These are phyloP conservation scores for Penicillium sp. DNA, from an alignment of 2,329 filamentous ascomycete genomes.

Conservation along the genomic window DNA sequence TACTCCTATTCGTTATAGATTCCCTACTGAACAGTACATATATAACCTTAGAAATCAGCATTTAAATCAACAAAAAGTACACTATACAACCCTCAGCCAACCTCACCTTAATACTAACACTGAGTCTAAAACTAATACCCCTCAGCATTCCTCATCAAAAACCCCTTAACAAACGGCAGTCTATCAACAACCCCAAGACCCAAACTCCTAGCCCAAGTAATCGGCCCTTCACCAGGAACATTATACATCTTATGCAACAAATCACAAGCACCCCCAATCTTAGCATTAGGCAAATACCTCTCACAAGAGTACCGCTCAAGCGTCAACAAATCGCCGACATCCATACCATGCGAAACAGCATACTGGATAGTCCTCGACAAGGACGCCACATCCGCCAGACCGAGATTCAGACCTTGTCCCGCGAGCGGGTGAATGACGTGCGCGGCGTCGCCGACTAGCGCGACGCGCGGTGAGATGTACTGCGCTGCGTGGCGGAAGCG, in stretches of 20 bases:
- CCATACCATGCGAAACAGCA: constrained; percentile 77
- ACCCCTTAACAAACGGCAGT: constrained; percentile 70
- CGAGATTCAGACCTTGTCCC: constrained; percentile 91
- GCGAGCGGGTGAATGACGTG: constrained; percentile 94
- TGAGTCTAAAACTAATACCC: no score
- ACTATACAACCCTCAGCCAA: constrained; percentile 5
- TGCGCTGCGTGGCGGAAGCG: constrained; percentile 90
- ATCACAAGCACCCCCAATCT: constrained; percentile 74
- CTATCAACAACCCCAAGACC: constrained; percentile 74
- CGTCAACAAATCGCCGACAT: constrained; percentile 73
- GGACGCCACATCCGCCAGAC: constrained; percentile 80
- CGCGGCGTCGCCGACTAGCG: constrained; percentile 88
- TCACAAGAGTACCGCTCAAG: constrained; percentile 78
- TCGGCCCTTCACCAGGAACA: constrained; percentile 65
- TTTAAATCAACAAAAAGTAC: constrained; percentile 18
- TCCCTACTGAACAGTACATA: no score
- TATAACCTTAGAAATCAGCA: no score
- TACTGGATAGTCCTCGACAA: constrained; percentile 71
- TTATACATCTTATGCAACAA: constrained; percentile 91
- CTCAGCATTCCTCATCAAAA: constrained; percentile 71
- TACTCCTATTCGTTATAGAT: no score
- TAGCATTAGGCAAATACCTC: constrained; percentile 76
- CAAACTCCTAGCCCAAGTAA: constrained; percentile 73
- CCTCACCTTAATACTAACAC: neutral
- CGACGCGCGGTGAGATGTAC: constrained; percentile 85